These are phyloP conservation scores for Pisolithus orientalis DNA, from an alignment of 768 basidiomycete species.

Conservation along the genomic window DNA sequence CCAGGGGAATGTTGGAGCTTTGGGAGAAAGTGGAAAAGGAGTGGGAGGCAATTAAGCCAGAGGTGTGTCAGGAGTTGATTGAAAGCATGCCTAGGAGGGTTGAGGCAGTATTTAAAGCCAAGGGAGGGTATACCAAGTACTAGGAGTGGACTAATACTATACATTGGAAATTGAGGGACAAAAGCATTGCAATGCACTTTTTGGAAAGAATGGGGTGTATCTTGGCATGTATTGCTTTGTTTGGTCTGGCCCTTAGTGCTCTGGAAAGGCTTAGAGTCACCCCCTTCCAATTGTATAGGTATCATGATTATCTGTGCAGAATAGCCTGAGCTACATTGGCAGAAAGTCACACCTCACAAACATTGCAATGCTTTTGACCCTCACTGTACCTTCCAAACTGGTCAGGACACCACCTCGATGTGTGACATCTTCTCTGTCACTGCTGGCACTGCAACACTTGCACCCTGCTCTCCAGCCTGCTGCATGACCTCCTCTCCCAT, in stretches of 20 bases:
- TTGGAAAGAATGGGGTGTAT: too few relatives aligned
- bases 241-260: background rate
- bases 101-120: background rate
- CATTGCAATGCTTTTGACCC: too few relatives aligned
- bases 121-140: background rate
- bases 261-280: background rate
- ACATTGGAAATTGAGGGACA: background rate
- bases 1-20: background rate
- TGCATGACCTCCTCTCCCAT: too few relatives aligned
- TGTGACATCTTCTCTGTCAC: too few relatives aligned
- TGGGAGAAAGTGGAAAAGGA: background rate
- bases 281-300: too few relatives aligned
- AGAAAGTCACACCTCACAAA: too few relatives aligned
- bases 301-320: too few relatives aligned
- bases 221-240: background rate
- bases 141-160: background rate
- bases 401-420: too few relatives aligned
- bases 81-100: background rate
- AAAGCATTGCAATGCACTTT: background rate
- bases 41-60: background rate
- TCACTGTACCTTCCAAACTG: too few relatives aligned
- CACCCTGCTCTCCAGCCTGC: too few relatives aligned
- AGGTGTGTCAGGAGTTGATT: background rate
- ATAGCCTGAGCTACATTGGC: too few relatives aligned
- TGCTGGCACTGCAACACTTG: too few relatives aligned